Base-by-base conservation (phyloP, 169 alveolate genomes). In the Plasmodium berghei region DNA sequence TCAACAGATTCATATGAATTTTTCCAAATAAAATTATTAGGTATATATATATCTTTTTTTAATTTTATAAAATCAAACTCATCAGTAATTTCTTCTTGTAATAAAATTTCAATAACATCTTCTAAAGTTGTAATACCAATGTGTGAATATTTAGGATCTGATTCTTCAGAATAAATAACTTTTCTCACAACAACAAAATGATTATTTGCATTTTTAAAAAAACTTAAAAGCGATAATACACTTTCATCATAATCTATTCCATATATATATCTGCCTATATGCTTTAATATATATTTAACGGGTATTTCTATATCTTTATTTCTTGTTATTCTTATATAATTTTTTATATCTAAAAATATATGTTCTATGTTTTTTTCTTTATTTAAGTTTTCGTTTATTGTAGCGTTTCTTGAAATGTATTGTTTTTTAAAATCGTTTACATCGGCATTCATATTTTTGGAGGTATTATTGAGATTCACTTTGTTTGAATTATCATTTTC, bases 111-210 rank as follows among this genome's bases (percentile, higher is more conserved):
- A 1, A 80, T 80, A n/a, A 80, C 90, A 55, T 80, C 90, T 18
- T 87, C 93, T 40, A 94, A 28, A 34, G 96, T 94, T 34, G 92
- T 87, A 1, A 94, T 94, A 0, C 96, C 96, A 10, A 92, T 86
- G 40, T 94, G 96, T 26, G 91, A 54, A 73, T 94, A 94, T 12
- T 40, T 34, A 4, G 96, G 96, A 46, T 94, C 96, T 40, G 87
- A 92, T 48, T 71, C 59, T 10, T 90, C 92, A 55, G 85, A 58
- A 49, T 67, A 58, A 14, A 89, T 66, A 5, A 88, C 95, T 24
- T 92, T 87, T 42, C 96, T 86, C 0, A 94, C 96, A 22, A 91
- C 95, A n/a, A 90, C 94, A 16, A 92, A 71, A 54, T 92, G 90
- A 6, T 80, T 80, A 46, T 45, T 80, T 56, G 90, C 90, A 52